A percentile compares a stretch with the other conserved stretches of the same genome.
Conservation (phyloP, 257 asterid genomes). For the Nicotiana tabacum region DNA sequence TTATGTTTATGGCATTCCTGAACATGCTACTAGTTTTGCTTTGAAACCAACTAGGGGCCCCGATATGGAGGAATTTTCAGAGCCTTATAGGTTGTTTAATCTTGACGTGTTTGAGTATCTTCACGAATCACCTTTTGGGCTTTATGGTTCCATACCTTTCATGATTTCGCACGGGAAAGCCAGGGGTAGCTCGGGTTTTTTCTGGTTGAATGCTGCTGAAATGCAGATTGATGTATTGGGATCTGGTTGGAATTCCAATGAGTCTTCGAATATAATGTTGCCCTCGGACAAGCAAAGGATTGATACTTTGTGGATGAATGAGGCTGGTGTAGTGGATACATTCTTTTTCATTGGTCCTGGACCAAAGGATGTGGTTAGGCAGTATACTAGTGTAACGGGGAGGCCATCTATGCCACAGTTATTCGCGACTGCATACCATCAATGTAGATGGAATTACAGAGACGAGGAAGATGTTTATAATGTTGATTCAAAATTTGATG, state of each 20-base stretch:
- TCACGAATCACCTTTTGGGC: conserved; percentile 89
- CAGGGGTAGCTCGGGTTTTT: conserved; percentile 87
- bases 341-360: conserved; percentile 90
- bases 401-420: conserved; percentile 87
- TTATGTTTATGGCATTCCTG: conserved; percentile 92
- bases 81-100: conserved; percentile 88
- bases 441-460: conserved; percentile 97
- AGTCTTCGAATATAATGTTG: conserved; percentile 43
- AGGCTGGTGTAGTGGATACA: conserved; percentile 88
- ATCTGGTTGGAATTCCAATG: conserved; percentile 67
- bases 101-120: conserved; percentile 90
- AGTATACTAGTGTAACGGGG: conserved; percentile 83
- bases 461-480: conserved; percentile 88
- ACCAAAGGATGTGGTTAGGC: conserved; percentile 90
- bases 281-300: conserved; percentile 73
- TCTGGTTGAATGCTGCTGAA: conserved; percentile 98
- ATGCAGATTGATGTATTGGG: conserved; percentile 98
- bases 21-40: conserved; percentile 90
- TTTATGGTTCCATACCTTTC: conserved; percentile 85
- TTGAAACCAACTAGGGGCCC: conserved; percentile 89
- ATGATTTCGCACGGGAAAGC: conserved; percentile 86
- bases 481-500: conserved; percentile 88
- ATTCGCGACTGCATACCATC: conserved; percentile 88
- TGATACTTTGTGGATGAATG: conserved; percentile 95
- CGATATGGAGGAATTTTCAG: conserved; percentile 66